These are phyloP conservation scores for Hymenoscyphus fraxineus DNA, from an alignment of 2,329 filamentous ascomycete genomes.

Conservation along the genomic window DNA sequence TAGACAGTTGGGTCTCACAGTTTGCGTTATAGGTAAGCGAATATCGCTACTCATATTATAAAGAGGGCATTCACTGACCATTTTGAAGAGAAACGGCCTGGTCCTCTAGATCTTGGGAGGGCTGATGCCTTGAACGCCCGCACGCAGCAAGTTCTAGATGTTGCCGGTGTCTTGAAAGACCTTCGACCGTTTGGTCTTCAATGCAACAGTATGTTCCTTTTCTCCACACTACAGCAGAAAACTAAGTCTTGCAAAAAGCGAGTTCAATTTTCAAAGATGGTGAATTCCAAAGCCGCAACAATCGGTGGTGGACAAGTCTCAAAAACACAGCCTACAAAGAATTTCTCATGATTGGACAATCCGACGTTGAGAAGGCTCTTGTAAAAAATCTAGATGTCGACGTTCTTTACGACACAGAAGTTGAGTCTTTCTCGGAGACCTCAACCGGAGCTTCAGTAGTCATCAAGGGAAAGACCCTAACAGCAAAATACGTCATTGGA, in stretches of 20 bases:
- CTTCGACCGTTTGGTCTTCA: conserved; percentile 43
- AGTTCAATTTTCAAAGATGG: conserved; percentile 46
- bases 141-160: conserved; percentile 46
- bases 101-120: conserved; percentile 40
- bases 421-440: conserved; percentile 33
- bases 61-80: neutral
- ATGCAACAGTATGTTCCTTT: conserved; percentile 44
- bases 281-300: conserved; percentile 46
- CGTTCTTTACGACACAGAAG: conserved; percentile 40
- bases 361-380: conserved; percentile 42
- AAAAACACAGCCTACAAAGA: conserved; percentile 45
- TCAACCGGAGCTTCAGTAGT: neutral
- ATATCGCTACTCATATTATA: neutral
- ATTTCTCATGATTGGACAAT: conserved; percentile 49
- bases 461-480: neutral
- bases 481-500: conserved; percentile 12
- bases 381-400: conserved; percentile 34
- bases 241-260: conserved; percentile 32
- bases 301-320: conserved; percentile 41
- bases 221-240: neutral
- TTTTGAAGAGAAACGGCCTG: conserved; percentile 38
- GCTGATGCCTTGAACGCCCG: conserved; percentile 48
- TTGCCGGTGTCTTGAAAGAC: conserved; percentile 42
- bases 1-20: conserved; percentile 40
- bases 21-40: conserved; percentile 32